Evolutionary conservation across 75 land plant species (phyloP).

Genomic region (Isoetes taiwanensis): DNA sequence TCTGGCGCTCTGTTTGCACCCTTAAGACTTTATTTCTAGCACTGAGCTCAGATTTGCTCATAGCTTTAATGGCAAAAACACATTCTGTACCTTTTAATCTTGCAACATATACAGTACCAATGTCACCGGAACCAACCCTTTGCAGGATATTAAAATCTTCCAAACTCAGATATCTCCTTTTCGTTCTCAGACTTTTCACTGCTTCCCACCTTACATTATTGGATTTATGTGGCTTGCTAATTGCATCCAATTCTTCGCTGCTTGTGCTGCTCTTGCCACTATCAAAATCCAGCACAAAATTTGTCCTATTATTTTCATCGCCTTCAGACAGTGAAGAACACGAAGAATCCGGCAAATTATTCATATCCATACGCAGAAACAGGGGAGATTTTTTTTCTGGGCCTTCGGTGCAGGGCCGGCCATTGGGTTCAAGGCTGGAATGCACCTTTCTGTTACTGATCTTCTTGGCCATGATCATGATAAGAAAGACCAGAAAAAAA

Average conservation of each 20-base stretch:
- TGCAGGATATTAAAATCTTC: conserved; percentile 30
- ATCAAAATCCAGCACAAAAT: too few species aligned
- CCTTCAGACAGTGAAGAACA: too few species aligned
- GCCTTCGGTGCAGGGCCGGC: too few species aligned
- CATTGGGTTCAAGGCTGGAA: too few species aligned
- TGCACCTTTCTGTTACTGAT: too few species aligned
- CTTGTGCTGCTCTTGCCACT: too few species aligned
- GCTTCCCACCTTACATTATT: conserved; percentile 35
- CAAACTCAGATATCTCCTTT: conserved; percentile 26
- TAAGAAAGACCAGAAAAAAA: too few species aligned
- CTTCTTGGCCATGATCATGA: too few species aligned
- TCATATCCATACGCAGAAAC: too few species aligned
- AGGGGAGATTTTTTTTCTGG: too few species aligned
- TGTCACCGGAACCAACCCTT: conserved; percentile 37
- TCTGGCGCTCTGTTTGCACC: conserved; percentile 36
- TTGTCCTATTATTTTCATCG: too few species aligned
- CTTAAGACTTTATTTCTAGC: conserved; percentile 32
- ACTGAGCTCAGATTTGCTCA: conserved; percentile 32
- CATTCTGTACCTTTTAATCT: conserved; percentile 32
- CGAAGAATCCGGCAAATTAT: too few species aligned
- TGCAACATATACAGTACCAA: conserved; percentile 40
- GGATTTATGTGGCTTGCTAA: conserved; percentile 32
- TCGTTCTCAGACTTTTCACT: conserved; percentile 15
- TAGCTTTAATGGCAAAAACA: conserved; percentile 44
- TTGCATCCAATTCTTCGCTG: conserved; percentile 11